Conservation (phyloP, 768 basidiomycete genomes). For the Xerocomus potaroensis region DNA sequence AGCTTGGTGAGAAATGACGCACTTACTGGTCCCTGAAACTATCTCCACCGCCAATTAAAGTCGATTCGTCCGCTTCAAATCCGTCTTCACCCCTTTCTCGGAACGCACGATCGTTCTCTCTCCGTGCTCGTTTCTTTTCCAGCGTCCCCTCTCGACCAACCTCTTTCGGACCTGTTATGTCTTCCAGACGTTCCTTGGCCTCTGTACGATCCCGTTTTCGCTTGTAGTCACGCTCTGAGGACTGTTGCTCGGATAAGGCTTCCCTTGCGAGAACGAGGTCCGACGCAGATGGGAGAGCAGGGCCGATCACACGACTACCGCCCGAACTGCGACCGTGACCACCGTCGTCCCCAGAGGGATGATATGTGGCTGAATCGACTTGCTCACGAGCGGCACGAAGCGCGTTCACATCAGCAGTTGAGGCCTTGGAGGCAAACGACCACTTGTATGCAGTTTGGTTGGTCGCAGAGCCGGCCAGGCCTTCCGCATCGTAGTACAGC, state of each 20-base stretch:
- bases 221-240: constrained; percentile 50
- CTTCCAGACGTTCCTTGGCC: constrained; percentile 67
- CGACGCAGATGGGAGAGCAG: constrained; percentile 62
- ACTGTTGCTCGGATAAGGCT: constrained; percentile 44
- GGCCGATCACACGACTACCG: constrained; percentile 52
- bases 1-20: not conserved
- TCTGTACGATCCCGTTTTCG: constrained; percentile 67
- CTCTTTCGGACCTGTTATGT: constrained; percentile 73
- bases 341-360: constrained; percentile 10
- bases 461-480: constrained; percentile 51
- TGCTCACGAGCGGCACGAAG: constrained; percentile 57
- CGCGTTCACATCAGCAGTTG: constrained; percentile 53
- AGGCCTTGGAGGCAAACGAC: constrained; percentile 71
- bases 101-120: constrained; percentile 68
- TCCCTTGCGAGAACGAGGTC: constrained; percentile 73
- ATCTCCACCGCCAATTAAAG: constrained; percentile 77
- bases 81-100: constrained; percentile 73
- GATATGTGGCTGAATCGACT: constrained; percentile 47
- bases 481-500: constrained; percentile 59
- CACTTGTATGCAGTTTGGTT: constrained; percentile 83
- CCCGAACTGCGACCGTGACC: constrained; percentile 24
- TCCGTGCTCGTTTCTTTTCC: constrained; percentile 76
- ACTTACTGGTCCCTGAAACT: constrained; percentile 76
- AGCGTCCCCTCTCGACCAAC: constrained; percentile 81
- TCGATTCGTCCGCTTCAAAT: constrained; percentile 72